Percentiles rank a stretch among this genome's conserved stretches.
These are phyloP conservation scores for Kurtzmaniella quercitrusa DNA, from an alignment of 1,139 yeast species.

Conservation along the genomic window DNA sequence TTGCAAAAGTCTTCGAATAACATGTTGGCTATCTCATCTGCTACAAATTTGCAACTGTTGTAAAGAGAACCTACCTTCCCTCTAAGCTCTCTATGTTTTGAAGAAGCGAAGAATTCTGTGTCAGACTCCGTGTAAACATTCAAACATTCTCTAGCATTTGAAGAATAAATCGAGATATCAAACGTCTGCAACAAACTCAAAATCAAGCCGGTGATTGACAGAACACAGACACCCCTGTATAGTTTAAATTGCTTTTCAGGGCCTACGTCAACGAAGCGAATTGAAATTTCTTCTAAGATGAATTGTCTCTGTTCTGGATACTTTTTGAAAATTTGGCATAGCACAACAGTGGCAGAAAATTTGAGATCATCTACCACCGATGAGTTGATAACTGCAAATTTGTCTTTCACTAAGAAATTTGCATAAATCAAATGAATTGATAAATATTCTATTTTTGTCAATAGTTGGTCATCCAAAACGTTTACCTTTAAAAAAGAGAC, in stretches of 20 bases:
- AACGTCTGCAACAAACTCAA: slow-evolving; percentile 43
- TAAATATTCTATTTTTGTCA: slow-evolving; percentile 52
- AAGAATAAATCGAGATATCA: slow-evolving; percentile 15
- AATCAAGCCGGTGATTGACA: slow-evolving; percentile 42
- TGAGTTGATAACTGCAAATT: slow-evolving; percentile 5
- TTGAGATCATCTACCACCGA: slow-evolving; percentile 7
- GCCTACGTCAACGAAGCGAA: slow-evolving; percentile 47
- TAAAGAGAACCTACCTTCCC: neutral
- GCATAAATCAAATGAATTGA: slow-evolving; percentile 31
- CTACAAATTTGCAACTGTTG: slow-evolving; percentile 10
- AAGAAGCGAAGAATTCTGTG: neutral
- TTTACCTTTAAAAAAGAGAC: slow-evolving; percentile 14
- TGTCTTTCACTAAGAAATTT: slow-evolving; percentile 18
- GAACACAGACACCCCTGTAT: slow-evolving; percentile 45
- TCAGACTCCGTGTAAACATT: neutral
- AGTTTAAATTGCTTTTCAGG: slow-evolving; percentile 40
- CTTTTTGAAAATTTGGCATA: slow-evolving; percentile 41
- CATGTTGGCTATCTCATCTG: slow-evolving; percentile 35
- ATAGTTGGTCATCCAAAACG: slow-evolving; percentile 39
- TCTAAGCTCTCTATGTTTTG: neutral
- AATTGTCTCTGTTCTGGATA: slow-evolving; percentile 53
- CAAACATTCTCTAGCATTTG: slow-evolving; percentile 7
- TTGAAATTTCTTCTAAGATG: slow-evolving; percentile 56
- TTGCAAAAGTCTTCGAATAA: slow-evolving; percentile 36
- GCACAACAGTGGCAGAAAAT: slow-evolving; percentile 11